Conservation (phyloP, 768 basidiomycete species). For the Hygrophoropsis aurantiaca region DNA sequence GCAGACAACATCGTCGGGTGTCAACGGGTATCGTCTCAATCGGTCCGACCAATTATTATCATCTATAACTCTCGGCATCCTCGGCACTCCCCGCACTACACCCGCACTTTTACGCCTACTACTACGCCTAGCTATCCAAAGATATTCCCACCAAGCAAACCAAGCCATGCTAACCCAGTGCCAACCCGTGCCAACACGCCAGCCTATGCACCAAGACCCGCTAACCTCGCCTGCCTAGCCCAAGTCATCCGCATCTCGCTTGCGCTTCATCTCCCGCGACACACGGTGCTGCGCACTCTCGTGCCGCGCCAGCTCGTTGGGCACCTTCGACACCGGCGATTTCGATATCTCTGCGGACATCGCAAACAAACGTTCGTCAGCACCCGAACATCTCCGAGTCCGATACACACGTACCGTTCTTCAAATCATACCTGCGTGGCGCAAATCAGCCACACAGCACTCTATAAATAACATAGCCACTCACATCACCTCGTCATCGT, state of each 20-base stretch:
- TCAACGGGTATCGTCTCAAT: too few species aligned
- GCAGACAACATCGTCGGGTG: conserved; percentile 35
- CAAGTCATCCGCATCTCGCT: conserved; percentile 80
- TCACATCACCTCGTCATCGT: conserved; percentile 96
- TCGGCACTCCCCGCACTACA: too few species aligned
- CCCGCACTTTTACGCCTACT: too few species aligned
- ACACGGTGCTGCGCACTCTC: conserved; percentile 90
- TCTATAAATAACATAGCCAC: conserved; percentile 28
- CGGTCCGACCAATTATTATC: too few species aligned
- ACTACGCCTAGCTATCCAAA: too few species aligned
- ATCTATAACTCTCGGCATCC: too few species aligned
- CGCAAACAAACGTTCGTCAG: conserved; percentile 22
- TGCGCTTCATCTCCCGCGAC: conserved; percentile 93
- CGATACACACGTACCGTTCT: conserved; percentile 61
- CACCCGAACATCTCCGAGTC: not conserved
- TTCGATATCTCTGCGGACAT: conserved; percentile 92
- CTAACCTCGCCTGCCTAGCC: conserved; percentile 43
- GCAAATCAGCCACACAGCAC: conserved; percentile 1
- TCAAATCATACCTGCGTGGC: conserved; percentile 82
- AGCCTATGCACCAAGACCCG: too few species aligned
- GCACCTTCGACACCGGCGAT: conserved; percentile 88
- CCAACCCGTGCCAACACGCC: too few species aligned
- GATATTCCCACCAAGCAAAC: too few species aligned
- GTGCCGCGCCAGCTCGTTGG: conserved; percentile 86
- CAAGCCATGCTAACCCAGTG: too few species aligned